These are phyloP conservation scores for Oemleria cerasiformis DNA, from an alignment of 306 rosid species.

Conservation along the genomic window DNA sequence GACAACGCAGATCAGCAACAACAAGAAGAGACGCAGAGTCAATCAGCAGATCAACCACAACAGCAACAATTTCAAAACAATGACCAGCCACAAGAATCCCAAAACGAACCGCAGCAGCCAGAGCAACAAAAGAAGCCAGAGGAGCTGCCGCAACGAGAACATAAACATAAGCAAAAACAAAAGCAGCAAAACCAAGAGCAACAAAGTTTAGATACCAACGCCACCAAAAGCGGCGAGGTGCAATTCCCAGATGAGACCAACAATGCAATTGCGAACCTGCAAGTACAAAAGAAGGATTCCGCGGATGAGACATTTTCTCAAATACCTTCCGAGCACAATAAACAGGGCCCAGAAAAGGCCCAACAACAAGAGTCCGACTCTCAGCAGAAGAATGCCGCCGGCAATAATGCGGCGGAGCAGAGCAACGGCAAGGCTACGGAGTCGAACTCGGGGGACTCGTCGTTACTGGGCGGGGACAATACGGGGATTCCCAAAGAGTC, in stretches of 20 bases:
- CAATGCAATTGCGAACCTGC: not conserved
- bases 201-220: not conserved
- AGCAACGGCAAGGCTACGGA: slow-evolving; percentile 21
- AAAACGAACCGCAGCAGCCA: not conserved
- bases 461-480: slow-evolving; percentile 25
- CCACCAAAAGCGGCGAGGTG: not conserved
- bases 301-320: not conserved
- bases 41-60: not conserved
- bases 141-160: not conserved
- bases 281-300: not conserved
- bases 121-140: slow-evolving; percentile 3
- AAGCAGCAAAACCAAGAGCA: not conserved
- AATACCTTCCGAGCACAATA: not conserved
- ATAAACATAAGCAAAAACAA: not conserved
- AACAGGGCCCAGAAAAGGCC: not conserved
- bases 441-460: slow-evolving; percentile 25
- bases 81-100: not conserved
- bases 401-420: slow-evolving; percentile 16
- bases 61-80: not conserved
- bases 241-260: slow-evolving; percentile 6
- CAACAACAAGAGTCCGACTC: slow-evolving; percentile 1
- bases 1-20: slow-evolving; percentile 15
- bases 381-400: slow-evolving; percentile 11
- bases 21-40: not conserved
- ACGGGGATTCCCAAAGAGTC: slow-evolving; percentile 48